Conservation (phyloP, 2,329 filamentous ascomycete species). For the Exophiala mesophila region DNA sequence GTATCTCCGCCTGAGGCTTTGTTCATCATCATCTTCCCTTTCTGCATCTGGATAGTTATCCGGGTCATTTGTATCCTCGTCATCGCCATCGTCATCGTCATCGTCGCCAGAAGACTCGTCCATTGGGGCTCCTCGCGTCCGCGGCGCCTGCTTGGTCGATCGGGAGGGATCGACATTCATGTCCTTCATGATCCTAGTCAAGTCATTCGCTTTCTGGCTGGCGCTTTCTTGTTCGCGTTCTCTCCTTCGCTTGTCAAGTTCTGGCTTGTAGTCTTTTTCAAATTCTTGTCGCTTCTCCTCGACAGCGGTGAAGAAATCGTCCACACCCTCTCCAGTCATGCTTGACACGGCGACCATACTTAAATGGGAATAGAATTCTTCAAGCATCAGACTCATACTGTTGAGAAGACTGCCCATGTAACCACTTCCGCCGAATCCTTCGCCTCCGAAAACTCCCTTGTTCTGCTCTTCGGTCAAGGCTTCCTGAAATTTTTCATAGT, state of each 20-base stretch:
- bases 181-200: constrained; percentile 91
- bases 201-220: constrained; percentile 67
- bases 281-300: constrained; percentile 85
- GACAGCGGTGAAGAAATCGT: constrained; percentile 90
- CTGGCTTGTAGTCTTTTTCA: constrained; percentile 81
- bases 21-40: constrained; percentile 57
- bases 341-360: constrained; percentile 90
- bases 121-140: constrained; percentile 39
- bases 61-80: constrained; percentile 43
- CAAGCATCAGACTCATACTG: constrained; percentile 95
- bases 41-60: constrained; percentile 49
- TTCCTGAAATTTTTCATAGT: constrained; percentile 91
- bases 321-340: constrained; percentile 84
- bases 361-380: constrained; percentile 94
- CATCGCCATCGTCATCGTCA: constrained; percentile 40
- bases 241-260: constrained; percentile 71
- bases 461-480: constrained; percentile 78
- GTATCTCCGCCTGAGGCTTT: constrained; percentile 71
- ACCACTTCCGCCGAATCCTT: constrained; percentile 73
- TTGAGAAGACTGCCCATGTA: constrained; percentile 96
- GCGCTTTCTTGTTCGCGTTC: constrained; percentile 73
- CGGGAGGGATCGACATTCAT: constrained; percentile 58
- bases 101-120: constrained; percentile 39
- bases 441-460: constrained; percentile 67
- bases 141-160: constrained; percentile 25